These are phyloP conservation scores for Backusella luteola DNA, from an alignment of 192 early-diverging fungal species.

Conservation along the genomic window DNA sequence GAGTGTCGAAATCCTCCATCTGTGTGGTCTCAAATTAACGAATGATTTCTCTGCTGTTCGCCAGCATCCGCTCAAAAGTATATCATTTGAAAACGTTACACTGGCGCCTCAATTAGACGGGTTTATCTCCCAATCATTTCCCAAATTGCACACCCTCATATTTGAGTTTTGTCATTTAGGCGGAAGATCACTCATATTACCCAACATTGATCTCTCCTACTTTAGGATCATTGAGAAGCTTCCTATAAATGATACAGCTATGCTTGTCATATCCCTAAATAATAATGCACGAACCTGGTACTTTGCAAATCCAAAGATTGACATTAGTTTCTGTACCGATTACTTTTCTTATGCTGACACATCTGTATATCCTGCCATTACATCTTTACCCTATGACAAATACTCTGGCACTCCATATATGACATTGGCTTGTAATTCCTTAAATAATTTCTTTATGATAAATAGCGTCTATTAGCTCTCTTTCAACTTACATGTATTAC, in stretches of 20 bases:
- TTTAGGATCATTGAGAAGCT: background rate
- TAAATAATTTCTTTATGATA: background rate
- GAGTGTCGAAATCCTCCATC: background rate
- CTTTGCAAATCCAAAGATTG: background rate
- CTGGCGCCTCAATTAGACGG: background rate
- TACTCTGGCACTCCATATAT: background rate
- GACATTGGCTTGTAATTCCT: background rate
- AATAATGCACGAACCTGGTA: background rate
- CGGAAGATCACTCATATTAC: background rate
- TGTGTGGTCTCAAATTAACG: background rate
- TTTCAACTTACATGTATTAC: background rate
- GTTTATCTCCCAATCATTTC: background rate
- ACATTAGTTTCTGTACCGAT: background rate
- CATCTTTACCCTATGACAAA: background rate
- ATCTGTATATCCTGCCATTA: background rate
- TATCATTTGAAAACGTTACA: background rate
- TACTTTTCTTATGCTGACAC: background rate
- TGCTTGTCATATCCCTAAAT: background rate
- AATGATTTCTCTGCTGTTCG: background rate
- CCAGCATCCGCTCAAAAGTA: background rate
- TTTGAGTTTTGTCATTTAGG: background rate
- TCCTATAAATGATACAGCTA: background rate
- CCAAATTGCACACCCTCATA: background rate
- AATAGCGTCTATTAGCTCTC: background rate
- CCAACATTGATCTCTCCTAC: background rate